Conservation (phyloP, 2,329 filamentous ascomycete genomes). For the Colletotrichum acutatum region DNA sequence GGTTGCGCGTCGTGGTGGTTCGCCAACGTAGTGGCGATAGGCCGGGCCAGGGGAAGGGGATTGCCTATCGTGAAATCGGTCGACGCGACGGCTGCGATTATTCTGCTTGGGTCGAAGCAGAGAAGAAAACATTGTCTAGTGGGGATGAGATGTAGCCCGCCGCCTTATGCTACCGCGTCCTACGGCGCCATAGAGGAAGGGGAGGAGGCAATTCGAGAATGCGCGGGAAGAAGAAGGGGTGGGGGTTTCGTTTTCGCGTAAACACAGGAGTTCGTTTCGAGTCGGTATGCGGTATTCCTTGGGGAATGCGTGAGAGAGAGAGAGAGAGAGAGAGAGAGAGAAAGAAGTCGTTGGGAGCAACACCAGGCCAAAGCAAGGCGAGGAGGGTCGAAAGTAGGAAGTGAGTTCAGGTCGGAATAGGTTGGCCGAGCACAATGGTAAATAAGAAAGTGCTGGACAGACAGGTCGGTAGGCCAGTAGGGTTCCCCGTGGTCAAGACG, state of each 20-base stretch:
- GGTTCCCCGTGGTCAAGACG: slow-evolving; percentile 31
- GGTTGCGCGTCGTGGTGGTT: slow-evolving; percentile 62
- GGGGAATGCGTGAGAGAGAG: neutral
- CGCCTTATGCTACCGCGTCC: slow-evolving; percentile 27
- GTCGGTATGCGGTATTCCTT: neutral
- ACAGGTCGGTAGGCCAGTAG: slow-evolving; percentile 1
- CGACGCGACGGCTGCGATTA: slow-evolving; percentile 33
- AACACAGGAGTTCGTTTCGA: neutral
- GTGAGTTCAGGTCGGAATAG: neutral
- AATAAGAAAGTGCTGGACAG: slow-evolving; percentile 12
- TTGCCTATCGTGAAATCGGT: slow-evolving; percentile 22
- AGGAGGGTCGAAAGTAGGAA: neutral
- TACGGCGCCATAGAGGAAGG: slow-evolving; percentile 30
- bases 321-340: neutral
- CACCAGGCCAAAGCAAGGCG: slow-evolving; percentile 14
- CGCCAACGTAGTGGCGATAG: slow-evolving; percentile 45
- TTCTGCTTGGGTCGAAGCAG: slow-evolving; percentile 36
- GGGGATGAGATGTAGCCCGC: slow-evolving; percentile 31
- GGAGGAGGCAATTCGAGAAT: slow-evolving; percentile 1
- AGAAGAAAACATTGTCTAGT: slow-evolving; percentile 37
- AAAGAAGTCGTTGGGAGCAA: neutral
- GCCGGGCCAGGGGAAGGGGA: slow-evolving; percentile 36
- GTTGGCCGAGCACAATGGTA: slow-evolving; percentile 17
- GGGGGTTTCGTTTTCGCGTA: neutral
- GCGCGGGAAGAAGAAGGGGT: neutral